These are phyloP conservation scores for Geum urbanum DNA, from an alignment of 306 rosid genomes.

Conservation along the genomic window DNA sequence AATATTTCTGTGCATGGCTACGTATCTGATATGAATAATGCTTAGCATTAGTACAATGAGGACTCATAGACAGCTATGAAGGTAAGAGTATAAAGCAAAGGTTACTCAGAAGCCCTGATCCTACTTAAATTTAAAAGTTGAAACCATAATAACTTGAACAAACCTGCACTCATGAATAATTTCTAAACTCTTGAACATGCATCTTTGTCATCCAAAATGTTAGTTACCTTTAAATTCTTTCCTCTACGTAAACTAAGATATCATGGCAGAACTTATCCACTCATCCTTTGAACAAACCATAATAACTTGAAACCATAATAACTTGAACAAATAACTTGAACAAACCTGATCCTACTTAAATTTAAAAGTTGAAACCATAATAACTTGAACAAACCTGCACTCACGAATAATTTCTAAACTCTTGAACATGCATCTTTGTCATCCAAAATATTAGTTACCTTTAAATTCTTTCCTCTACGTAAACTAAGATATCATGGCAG, in stretches of 20 bases:
- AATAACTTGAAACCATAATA: too few species aligned
- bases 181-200: neutral
- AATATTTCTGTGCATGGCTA: constrained; percentile 96
- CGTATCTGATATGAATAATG: constrained; percentile 57
- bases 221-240: neutral
- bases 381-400: neutral
- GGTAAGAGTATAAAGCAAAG: neutral
- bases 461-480: neutral
- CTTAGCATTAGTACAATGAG: constrained; percentile 4
- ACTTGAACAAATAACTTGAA: too few species aligned
- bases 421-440: neutral
- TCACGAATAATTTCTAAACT: neutral
- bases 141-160: neutral
- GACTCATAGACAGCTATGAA: neutral
- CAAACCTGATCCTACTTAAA: neutral
- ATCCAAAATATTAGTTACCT: neutral
- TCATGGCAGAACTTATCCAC: neutral
- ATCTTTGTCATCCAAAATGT: neutral
- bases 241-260: neutral
- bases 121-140: neutral
- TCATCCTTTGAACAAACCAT: neutral
- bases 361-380: neutral
- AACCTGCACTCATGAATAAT: neutral
- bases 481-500: neutral
- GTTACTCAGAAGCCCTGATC: neutral